Conservation (phyloP, 768 basidiomycete genomes). For the Piloderma croceum region DNA sequence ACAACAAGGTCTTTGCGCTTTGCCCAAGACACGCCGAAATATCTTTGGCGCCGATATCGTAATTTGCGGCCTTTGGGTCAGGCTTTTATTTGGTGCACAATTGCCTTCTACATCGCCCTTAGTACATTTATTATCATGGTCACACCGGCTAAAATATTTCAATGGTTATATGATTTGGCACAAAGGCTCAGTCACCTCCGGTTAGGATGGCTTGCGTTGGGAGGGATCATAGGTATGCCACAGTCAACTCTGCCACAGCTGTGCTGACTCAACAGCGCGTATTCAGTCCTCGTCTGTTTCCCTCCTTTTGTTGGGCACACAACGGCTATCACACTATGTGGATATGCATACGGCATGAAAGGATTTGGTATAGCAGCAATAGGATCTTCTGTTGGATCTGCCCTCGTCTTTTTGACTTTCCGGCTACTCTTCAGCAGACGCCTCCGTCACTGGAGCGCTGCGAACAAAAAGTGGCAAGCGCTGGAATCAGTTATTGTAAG, state of each 20-base stretch:
- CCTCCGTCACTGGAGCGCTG: conserved; percentile 53
- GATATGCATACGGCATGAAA: conserved; percentile 78
- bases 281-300: conserved; percentile 44
- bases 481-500: conserved; percentile 70
- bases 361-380: conserved; percentile 62
- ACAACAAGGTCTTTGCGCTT: no score
- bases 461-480: conserved; percentile 72
- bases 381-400: conserved; percentile 60
- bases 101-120: conserved; percentile 40
- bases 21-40: no score
- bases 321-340: conserved; percentile 61
- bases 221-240: conserved; percentile 44
- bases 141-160: conserved; percentile 61
- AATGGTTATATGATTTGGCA: conserved; percentile 65
- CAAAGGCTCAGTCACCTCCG: conserved; percentile 51
- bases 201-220: conserved; percentile 60
- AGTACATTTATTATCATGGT: conserved; percentile 41
- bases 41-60: no score
- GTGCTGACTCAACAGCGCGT: conserved; percentile 3
- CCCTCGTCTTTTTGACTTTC: conserved; percentile 53
- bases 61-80: no score
- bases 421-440: conserved; percentile 52
- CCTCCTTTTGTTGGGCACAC: conserved; percentile 66
- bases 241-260: not conserved
- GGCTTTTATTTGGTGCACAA: conserved; percentile 55